Base-by-base conservation (phyloP, 2,329 filamentous ascomycete species). In the Aphanoascus verrucosus region DNA sequence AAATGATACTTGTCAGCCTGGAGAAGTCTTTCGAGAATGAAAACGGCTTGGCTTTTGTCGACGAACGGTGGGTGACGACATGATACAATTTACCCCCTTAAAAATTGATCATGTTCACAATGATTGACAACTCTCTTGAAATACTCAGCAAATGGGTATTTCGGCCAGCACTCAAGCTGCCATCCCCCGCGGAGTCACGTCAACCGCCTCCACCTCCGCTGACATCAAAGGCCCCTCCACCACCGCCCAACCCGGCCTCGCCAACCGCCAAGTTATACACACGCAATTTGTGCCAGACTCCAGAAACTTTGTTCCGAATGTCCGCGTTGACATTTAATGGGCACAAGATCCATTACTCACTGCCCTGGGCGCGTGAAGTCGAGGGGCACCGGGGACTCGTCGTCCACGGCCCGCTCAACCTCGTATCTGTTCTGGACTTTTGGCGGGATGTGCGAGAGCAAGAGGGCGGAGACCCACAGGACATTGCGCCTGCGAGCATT, bases 1-100 rank as follows among this genome's bases (percentile, higher is more conserved):
- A 80, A 57, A 84, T 85, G 81, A 72, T 85, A 0, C 73, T 85
- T 1, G 82, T 85, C 0, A 74, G 80, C 1, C 77, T 85, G 0
- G 76, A 81, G 64, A 85, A 84, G 67, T 72, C 75, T 55, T 78
- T 81, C 53, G 70, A 72, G 61, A 76, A 76, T 37, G 70, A 73
- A 5, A 59, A 71, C 17, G 81, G 79, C 0, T 58, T 79, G 43
- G 73, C 73, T 0, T 59, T 85, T 28, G 63, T 77, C 34, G 82
- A 85, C 63, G 69, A 70, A 59, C 71, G 82, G 69, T 77, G 57
- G 46, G 62, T 41, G 43, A 15, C 7, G 20, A 2, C 28, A 11
- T 37, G 3, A 41, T n/a, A 3, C 17, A 4, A 7, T 46, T 28
- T 12, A 28, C 50, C 32, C 17, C 12, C 19, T 40, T 49, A 17